Evolutionary conservation across 2,329 filamentous ascomycete species (phyloP), one percentile per base, ranked within the genome.

Genomic region (Fulvia fulva): DNA sequence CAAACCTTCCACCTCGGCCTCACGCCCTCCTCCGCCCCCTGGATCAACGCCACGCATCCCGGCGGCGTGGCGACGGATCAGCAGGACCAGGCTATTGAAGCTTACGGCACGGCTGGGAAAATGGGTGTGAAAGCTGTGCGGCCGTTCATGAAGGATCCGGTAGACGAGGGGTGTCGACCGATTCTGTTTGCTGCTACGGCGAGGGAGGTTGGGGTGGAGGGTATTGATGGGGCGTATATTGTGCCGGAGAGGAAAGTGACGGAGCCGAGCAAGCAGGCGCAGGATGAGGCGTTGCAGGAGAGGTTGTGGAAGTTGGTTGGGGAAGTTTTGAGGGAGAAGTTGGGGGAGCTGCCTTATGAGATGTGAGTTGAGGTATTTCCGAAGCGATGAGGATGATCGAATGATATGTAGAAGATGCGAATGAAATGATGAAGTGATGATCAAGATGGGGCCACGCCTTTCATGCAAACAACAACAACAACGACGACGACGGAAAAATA

Each of bases 121-220:
- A 64, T 80, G 32, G 77, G 76, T 1, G 77, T 79, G 9, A 74
- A 71, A 51, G 73, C 69, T 2, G 67, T 75, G 1, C 65, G 73
- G 30, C 79, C 78, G 1, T 77, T 82, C 58, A 75, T 82, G 76
- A 80, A 79, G 57, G 77, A 81, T 60, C 77, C 78, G 0, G 69
- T 81, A 0, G 73, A 77, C 23, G 58, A 78, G 54, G 79, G 79
- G 0, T 81, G 79, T 60, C 70, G 79, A 19, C 63, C 77, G 1
- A 78, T 76, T 12, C 58, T 82, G 28, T 82, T 80, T 63, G 79
- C 79, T 4, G 74, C 77, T 0, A 79, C 79, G 3, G 77, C 74
- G 54, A 67, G 72, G 16, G 76, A 78, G 53, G 68, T 82, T 0
- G 71, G 67, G 1, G 73, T 72, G 50, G 74, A 81, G 45, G 69